Conservation (phyloP, 306 rosid genomes). For the Fragaria nilgerrensis region DNA sequence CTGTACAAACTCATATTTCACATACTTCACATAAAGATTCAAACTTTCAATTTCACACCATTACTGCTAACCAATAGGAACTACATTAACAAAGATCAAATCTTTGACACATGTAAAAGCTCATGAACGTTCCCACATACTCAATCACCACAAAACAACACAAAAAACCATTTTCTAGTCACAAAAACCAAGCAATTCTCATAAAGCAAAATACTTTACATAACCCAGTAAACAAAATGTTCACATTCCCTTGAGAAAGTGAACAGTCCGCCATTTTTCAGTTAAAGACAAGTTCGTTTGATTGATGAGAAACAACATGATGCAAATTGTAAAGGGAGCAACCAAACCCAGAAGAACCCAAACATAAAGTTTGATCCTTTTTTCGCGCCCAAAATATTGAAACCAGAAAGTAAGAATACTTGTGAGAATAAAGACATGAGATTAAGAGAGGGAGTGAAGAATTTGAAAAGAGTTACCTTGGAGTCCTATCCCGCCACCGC, state of each 20-base stretch:
- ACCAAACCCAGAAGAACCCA: neutral
- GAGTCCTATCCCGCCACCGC: neutral
- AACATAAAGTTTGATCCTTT: neutral
- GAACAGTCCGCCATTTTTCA: neutral
- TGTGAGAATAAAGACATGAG: neutral
- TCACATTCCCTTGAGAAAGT: neutral
- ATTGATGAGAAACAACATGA: neutral
- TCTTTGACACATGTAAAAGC: conserved; percentile 1
- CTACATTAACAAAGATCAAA: neutral
- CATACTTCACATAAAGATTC: neutral
- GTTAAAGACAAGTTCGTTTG: neutral
- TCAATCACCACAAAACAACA: neutral
- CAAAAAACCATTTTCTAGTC: neutral
- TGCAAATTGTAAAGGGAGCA: neutral
- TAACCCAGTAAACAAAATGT: conserved; percentile 1
- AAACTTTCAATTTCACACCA: neutral
- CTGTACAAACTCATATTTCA: neutral
- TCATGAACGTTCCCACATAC: conserved; percentile 5
- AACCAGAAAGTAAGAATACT: neutral
- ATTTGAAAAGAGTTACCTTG: neutral
- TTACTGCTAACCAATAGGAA: neutral
- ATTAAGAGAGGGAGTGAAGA: neutral
- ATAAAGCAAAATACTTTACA: conserved; percentile 12
- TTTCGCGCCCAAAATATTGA: neutral
- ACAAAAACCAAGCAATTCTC: neutral